These are phyloP conservation scores for Enteropsectra breve DNA, from an alignment of 371 early-diverging fungal genomes.

Conservation along the genomic window DNA sequence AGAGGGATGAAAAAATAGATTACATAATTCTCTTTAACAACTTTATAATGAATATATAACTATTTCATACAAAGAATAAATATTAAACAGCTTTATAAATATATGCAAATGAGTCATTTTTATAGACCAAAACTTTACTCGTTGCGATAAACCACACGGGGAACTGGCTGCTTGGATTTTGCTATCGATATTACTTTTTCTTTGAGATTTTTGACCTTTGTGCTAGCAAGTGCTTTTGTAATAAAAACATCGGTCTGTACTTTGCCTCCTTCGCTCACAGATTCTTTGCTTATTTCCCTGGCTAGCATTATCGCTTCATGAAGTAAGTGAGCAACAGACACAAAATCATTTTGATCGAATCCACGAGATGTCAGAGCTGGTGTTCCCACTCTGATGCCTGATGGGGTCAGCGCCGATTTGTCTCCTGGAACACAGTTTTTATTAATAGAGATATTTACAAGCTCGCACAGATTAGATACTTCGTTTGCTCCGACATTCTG, in stretches of 20 bases:
- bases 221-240: constrained; percentile 63
- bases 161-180: too few species aligned
- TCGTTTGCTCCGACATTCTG: constrained; percentile 6
- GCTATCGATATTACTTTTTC: too few species aligned
- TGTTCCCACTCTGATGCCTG: constrained; percentile 80
- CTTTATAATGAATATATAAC: too few species aligned
- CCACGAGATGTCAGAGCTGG: constrained; percentile 86
- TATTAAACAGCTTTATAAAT: too few species aligned
- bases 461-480: constrained; percentile 76
- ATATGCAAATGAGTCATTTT: too few species aligned
- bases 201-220: constrained; percentile 63
- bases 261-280: constrained; percentile 76
- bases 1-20: too few species aligned
- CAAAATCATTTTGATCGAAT: constrained; percentile 76
- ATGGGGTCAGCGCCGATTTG: constrained; percentile 78
- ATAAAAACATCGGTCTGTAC: constrained; percentile 74
- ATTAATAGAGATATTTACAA: constrained; percentile 78
- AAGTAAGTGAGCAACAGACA: constrained; percentile 69
- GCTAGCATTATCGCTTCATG: constrained; percentile 80
- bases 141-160: too few species aligned
- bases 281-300: constrained; percentile 66
- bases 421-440: constrained; percentile 95
- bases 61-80: too few species aligned
- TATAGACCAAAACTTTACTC: too few species aligned
- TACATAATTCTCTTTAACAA: too few species aligned